Evolutionary conservation across 2,329 filamentous ascomycete species (phyloP).

Genomic region (Penicillium sp.): DNA sequence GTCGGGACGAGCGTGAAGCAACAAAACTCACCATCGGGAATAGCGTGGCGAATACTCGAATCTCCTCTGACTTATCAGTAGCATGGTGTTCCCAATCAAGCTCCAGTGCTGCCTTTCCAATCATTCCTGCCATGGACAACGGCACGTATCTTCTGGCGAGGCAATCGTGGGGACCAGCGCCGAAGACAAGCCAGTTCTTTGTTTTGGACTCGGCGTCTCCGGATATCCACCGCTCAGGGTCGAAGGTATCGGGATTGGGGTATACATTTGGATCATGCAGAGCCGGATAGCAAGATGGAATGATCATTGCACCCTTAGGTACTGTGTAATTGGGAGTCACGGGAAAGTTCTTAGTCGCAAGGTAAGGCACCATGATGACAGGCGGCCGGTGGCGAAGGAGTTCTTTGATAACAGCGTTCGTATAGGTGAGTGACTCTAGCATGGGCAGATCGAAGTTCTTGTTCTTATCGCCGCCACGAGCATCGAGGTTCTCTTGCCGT

Average conservation of each 20-base stretch:
- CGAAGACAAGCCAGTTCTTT: constrained; percentile 59
- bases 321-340: constrained; percentile 52
- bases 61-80: constrained; percentile 52
- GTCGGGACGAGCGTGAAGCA: not conserved
- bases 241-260: constrained; percentile 49
- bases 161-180: constrained; percentile 54
- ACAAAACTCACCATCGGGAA: constrained; percentile 50
- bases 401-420: constrained; percentile 56
- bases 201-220: constrained; percentile 54
- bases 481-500: constrained; percentile 51
- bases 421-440: constrained; percentile 54
- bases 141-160: constrained; percentile 54
- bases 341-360: constrained; percentile 51
- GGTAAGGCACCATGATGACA: constrained; percentile 58
- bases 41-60: constrained; percentile 52
- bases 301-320: constrained; percentile 52
- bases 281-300: constrained; percentile 55
- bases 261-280: constrained; percentile 54
- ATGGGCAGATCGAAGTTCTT: constrained; percentile 48
- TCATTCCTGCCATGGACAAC: constrained; percentile 54
- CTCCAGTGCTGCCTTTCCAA: constrained; percentile 54
- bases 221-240: constrained; percentile 56
- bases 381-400: constrained; percentile 55
- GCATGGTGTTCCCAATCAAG: constrained; percentile 55
- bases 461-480: constrained; percentile 45